Percentiles rank a stretch among this genome's conserved stretches.
These are phyloP conservation scores for Cornus kousa DNA, from an alignment of 148 eudicot genomes.

Conservation along the genomic window DNA sequence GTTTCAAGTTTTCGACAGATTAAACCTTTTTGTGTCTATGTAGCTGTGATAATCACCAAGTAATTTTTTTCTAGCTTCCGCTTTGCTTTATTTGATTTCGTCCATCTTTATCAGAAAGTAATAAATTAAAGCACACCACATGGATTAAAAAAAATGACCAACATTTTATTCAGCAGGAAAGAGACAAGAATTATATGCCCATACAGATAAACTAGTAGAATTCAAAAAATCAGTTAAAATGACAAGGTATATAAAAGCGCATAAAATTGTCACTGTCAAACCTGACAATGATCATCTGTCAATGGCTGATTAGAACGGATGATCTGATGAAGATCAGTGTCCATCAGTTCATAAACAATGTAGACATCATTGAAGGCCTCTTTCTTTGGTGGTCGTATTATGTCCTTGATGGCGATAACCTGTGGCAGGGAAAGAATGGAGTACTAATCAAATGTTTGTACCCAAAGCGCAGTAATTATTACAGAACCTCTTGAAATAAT, in stretches of 20 bases:
- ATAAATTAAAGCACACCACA: neutral
- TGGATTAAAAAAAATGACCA: neutral
- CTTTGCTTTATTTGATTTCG: neutral
- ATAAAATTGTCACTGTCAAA: conserved; percentile 9
- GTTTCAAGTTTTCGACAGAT: neutral
- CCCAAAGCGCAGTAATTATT: neutral
- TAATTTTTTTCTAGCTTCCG: neutral
- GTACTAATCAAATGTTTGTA: conserved; percentile 6
- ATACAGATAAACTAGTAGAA: neutral
- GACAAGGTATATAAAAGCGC: neutral
- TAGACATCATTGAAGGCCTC: conserved; percentile 67
- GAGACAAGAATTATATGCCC: neutral
- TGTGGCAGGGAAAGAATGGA: conserved; percentile 17
- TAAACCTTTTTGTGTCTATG: neutral
- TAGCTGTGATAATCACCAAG: neutral
- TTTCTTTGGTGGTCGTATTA: conserved; percentile 59
- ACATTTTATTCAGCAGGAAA: neutral
- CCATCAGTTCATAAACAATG: conserved; percentile 77
- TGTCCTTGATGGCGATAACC: conserved; percentile 66
- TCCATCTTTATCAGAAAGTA: neutral
- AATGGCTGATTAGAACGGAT: conserved; percentile 64
- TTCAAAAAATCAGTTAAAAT: neutral
- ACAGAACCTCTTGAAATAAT: neutral
- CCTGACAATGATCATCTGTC: conserved; percentile 67
- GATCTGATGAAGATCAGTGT: conserved; percentile 78